These are phyloP conservation scores for Penicillium psychrosexuale DNA, from an alignment of 2,329 filamentous ascomycete species.

Conservation along the genomic window DNA sequence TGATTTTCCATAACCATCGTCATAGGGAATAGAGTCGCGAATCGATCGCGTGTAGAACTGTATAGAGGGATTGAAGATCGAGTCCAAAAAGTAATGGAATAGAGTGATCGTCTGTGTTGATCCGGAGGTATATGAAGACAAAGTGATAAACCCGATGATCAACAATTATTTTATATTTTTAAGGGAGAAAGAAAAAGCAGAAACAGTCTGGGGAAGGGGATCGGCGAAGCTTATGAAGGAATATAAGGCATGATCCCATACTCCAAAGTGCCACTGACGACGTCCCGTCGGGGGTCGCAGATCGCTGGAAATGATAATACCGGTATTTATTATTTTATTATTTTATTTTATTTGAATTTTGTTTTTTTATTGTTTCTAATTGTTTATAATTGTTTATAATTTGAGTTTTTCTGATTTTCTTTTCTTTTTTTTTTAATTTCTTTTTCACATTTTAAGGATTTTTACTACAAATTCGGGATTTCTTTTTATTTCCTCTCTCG, in stretches of 20 bases:
- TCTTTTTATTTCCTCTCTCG: not conserved
- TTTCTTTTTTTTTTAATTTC: conserved; percentile 1
- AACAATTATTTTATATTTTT: conserved; percentile 10
- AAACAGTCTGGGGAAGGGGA: conserved; percentile 43
- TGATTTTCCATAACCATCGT: conserved; percentile 93
- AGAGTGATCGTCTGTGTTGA: conserved; percentile 5
- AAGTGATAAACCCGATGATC: conserved; percentile 20
- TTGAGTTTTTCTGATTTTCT: not conserved
- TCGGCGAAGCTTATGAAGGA: conserved; percentile 46
- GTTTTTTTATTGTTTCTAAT: too few relatives aligned
- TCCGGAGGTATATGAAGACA: conserved; percentile 6
- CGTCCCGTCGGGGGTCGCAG: conserved; percentile 41
- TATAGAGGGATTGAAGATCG: not conserved
- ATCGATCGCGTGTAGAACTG: conserved; percentile 13
- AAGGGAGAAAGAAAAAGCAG: conserved; percentile 18
- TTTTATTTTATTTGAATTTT: not conserved
- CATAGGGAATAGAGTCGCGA: conserved; percentile 57
- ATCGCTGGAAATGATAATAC: conserved; percentile 28
- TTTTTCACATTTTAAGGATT: not conserved
- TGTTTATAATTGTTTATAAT: too few relatives aligned
- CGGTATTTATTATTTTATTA: conserved; percentile 5
- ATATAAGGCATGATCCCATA: conserved; percentile 26
- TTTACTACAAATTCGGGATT: not conserved
- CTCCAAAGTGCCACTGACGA: conserved; percentile 41
- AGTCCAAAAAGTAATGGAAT: not conserved